Base-by-base conservation (phyloP, 2,329 filamentous ascomycete species). In the Cadophora malorum region DNA sequence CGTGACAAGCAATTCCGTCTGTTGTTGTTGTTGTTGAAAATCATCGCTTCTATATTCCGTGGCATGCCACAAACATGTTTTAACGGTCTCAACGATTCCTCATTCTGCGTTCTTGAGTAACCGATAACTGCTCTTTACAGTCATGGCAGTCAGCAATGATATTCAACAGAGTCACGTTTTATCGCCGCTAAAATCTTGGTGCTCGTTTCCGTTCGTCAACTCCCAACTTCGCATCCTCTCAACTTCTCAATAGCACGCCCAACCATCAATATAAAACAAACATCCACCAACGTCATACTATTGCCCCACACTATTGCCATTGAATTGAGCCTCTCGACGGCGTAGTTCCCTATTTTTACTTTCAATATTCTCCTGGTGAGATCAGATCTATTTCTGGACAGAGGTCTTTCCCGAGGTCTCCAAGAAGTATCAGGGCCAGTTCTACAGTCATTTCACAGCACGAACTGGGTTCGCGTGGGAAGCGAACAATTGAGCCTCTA, bases 371-470 rank as follows among this genome's bases (percentile, higher is more conserved):
- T 62, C 45, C 33, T 61, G 47, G 21, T 45, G 41, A 19, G 6
- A 6, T 59, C n/a, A 35, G 31, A 66, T 66, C 64, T 66, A 66
- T 66, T 62, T 66, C 21, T 1, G 58, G 64, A 52, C 47, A 10
- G 10, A 41, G 25, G 38, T 56, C 56, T 55, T 21, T 45, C 31
- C 58, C 58, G 47, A 35, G 49, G 35, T 49, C 63, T 45, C 56
- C 59, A 62, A 61, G 58, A 61, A 10, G 38, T 49, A 28, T 55
- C 28, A 25, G n/a, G 21, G 31, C 19, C 31, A 55, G 9, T 16
- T 38, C 53, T 38, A 12, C 55, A 63, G 49, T 31, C 61, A 63
- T 31, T 45, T 45, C 41, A 45, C 49, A 33, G n/a, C 49, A 59
- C n/a, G 41, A 21, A 28, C n/a, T 16, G 10, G 23, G 7, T 52